Evolutionary conservation across 345 rosid species (phyloP), one percentile per base, ranked within the genome.

Genomic region (Geranium brycei): DNA sequence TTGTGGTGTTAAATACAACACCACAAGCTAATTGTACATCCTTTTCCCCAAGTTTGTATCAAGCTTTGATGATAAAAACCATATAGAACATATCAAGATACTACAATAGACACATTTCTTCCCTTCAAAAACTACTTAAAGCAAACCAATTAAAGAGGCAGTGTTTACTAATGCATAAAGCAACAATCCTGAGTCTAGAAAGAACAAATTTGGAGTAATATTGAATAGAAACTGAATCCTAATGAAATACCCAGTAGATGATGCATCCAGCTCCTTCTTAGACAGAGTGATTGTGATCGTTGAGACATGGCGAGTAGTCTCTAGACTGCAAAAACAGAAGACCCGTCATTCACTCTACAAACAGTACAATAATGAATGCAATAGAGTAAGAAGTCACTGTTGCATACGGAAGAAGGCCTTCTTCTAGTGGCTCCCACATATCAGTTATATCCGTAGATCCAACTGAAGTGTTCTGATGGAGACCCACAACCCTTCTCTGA

Each of bases 391-490:
- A 41, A 41, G 51, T 41, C 51, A 11, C 8, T 32, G 40, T 67
- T 59, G 31, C 87, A 74, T 80, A 88, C 96, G 86, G 85, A 23
- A 81, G 80, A 67, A 86, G 93, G 76, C 91, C 93, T 80, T 84
- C 93, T 73, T 86, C 96, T 15, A 78, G 72, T 35, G 96, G 96
- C 75, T 86, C 96, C 96, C 93, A 89, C 64, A 74, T 84, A 68
- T 86, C 96, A 57, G 88, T 89, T 53, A 89, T 86, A 74, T 89
- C 88, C 5, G 83, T 89, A 70, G 96, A 89, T 73, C 93, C 91
- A 80, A 83, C 80, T 38, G 80, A 72, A 40, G 93, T 89, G 68
- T 75, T 80, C 66, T 84, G 93, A 69, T 89, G 91, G 71, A 89
- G 91, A 51, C 84, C 96, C 73, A 81, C 86, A 68, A 89, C 83